phyloP scores from a whole-genome alignment of 495 filamentous ascomycete genomes.

The Amphirosellinia nigrospora region DNA sequence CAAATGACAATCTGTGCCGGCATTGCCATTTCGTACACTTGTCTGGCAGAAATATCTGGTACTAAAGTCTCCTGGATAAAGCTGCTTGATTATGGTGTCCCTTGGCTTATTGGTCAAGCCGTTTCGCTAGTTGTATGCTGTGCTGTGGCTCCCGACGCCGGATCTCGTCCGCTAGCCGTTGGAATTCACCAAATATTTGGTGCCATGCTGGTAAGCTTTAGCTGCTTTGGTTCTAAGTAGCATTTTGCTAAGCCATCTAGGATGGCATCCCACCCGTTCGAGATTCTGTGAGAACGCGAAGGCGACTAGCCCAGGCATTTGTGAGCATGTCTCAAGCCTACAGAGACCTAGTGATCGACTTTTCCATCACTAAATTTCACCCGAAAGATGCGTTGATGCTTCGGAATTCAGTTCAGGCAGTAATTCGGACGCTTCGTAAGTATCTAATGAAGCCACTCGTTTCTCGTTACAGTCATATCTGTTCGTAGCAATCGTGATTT shows the following conservation, averaged over 20 bases:
- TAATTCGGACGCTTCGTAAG: slow-evolving; percentile 52
- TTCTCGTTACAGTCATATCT: not conserved
- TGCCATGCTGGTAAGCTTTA: slow-evolving; percentile 42
- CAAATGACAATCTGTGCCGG: slow-evolving; percentile 61
- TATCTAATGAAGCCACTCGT: not conserved
- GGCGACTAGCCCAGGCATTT: slow-evolving; percentile 52
- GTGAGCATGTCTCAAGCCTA: slow-evolving; percentile 62
- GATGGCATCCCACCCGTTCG: slow-evolving; percentile 50
- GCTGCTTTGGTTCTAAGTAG: not conserved
- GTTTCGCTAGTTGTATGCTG: slow-evolving; percentile 55
- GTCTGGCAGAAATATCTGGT: slow-evolving; percentile 54
- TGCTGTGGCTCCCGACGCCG: slow-evolving; percentile 58
- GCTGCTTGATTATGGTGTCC: slow-evolving; percentile 59
- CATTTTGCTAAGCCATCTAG: slow-evolving; percentile 31
- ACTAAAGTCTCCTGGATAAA: slow-evolving; percentile 50
- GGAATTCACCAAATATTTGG: slow-evolving; percentile 51
- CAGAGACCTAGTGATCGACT: slow-evolving; percentile 61
- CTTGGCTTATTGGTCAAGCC: slow-evolving; percentile 62
- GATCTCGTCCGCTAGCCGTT: slow-evolving; percentile 55
- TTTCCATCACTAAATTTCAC: slow-evolving; percentile 55
- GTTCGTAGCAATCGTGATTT: not conserved
- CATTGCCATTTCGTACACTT: slow-evolving; percentile 59
- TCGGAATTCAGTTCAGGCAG: slow-evolving; percentile 59
- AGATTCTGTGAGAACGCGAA: slow-evolving; percentile 44
- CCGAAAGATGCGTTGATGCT: slow-evolving; percentile 54